A percentile compares a stretch with the other conserved stretches of the same genome.
Conservation (phyloP, 345 rosid species). For the Citrus unshiu region DNA sequence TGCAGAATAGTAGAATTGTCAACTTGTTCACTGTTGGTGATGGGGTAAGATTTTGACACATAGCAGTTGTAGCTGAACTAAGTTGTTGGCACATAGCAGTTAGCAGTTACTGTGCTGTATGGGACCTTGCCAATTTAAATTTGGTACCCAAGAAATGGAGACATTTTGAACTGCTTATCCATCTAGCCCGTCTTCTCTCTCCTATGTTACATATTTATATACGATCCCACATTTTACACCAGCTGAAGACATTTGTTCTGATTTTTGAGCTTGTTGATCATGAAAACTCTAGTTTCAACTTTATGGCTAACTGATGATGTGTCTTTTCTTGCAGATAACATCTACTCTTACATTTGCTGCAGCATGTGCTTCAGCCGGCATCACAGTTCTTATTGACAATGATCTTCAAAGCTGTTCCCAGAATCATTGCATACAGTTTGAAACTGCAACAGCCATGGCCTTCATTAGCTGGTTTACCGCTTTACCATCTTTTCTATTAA, state of each 20-base stretch:
- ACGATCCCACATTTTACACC: neutral
- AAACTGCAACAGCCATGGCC: conserved; percentile 76
- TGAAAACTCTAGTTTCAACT: neutral
- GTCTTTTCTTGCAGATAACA: conserved; percentile 45
- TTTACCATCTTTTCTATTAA: conserved; percentile 62
- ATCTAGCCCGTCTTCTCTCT: neutral
- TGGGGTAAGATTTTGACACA: conserved; percentile 51
- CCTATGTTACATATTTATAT: neutral
- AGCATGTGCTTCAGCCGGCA: conserved; percentile 80
- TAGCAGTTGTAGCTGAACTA: neutral
- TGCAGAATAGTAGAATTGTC: conserved; percentile 53
- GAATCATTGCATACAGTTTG: conserved; percentile 64
- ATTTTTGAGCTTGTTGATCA: neutral
- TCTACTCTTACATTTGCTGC: conserved; percentile 77
- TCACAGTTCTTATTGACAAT: conserved; percentile 77
- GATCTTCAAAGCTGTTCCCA: conserved; percentile 48
- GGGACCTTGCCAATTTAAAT: neutral
- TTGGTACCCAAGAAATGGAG: neutral
- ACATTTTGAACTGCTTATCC: neutral
- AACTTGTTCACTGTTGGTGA: conserved; percentile 59
- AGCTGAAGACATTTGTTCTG: neutral
- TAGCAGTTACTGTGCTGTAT: neutral
- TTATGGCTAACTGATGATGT: neutral
- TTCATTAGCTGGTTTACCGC: conserved; percentile 66
- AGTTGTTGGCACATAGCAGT: neutral